Evolutionary conservation across 495 filamentous ascomycete genomes (phyloP), one percentile per base, ranked within the genome.

Genomic region (Aspergillus bridgeri): DNA sequence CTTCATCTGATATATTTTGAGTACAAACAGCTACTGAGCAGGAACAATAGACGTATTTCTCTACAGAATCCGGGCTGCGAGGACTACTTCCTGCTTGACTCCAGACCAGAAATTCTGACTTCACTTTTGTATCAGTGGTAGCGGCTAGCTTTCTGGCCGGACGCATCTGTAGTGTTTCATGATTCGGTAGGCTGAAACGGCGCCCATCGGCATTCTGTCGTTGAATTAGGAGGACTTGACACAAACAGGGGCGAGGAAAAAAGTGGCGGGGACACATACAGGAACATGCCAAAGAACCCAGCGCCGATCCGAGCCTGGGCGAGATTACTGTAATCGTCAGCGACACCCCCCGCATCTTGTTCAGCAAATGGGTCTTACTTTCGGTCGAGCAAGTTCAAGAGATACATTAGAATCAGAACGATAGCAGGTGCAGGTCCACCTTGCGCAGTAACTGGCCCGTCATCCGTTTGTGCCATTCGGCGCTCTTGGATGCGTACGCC

Each of bases 301-400:
- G 90, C 83, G 0, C 75, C 90, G 2, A 79, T 75, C 6, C 69
- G 66, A 13, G 70, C 69, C 48, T 73, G 70, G 2, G 70, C 71
- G 22, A 71, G 43, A 56, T 73, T 72, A 50, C 70, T 70, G 44
- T 21, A 9, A 43, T 18, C 8, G 11, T 21, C 15, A 53, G 53
- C 33, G 5, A 22, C 51, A 8, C 29, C 11, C 25, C 21, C 17
- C 19, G 27, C n/a, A 20, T n/a, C n/a, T 17, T 6, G 17, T 9
- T 7, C 23, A 23, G 0, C 8, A 0, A 19, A 21, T n/a, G 8
- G 43, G 13, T 60, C 69, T 13, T 60, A 72, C 70, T 81, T 83
- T 45, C 89, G 81, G 70, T 92, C 89, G 60, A 92, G 73, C 68
- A 91, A 93, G 65, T 92, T 92, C 64, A 92, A 69, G 60, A 92